phyloP scores from a whole-genome alignment of 257 asterid species.

The Linaria vulgaris region DNA sequence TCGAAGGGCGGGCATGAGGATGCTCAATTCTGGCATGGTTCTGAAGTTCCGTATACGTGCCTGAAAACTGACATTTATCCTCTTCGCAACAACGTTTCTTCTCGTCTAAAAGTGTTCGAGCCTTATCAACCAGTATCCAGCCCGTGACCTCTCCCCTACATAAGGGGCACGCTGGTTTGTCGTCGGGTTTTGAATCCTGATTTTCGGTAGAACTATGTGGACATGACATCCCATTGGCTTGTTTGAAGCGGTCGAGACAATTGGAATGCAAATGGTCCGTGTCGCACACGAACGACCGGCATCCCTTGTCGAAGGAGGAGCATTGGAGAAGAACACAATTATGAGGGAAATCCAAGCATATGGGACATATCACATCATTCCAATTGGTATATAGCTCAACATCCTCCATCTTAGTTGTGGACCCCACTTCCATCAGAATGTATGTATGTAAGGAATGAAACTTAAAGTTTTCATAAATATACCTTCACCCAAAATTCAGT shows the following conservation, averaged over 20 bases:
- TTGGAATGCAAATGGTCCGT: slow-evolving; percentile 76
- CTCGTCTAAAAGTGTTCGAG: slow-evolving; percentile 56
- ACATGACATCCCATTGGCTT: slow-evolving; percentile 48
- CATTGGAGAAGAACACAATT: slow-evolving; percentile 80
- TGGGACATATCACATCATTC: slow-evolving; percentile 75
- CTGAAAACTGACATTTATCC: slow-evolving; percentile 58
- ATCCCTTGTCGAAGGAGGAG: slow-evolving; percentile 66
- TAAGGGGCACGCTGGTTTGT: slow-evolving; percentile 64
- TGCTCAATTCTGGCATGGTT: slow-evolving; percentile 65
- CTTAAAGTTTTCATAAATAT: too few species aligned
- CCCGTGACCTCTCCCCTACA: slow-evolving; percentile 82
- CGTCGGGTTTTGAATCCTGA: slow-evolving; percentile 32
- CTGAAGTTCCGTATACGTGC: slow-evolving; percentile 60
- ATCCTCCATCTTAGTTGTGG: too few species aligned
- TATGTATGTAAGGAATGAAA: too few species aligned
- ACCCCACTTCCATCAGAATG: too few species aligned
- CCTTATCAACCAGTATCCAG: slow-evolving; percentile 59
- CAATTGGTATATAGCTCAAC: slow-evolving; percentile 19
- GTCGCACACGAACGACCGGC: slow-evolving; percentile 77
- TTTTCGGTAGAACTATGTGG: slow-evolving; percentile 37
- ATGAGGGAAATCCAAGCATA: slow-evolving; percentile 82
- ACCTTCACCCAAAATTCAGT: too few species aligned
- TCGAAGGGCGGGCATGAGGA: slow-evolving; percentile 72
- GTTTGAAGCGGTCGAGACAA: slow-evolving; percentile 75
- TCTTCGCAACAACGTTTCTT: slow-evolving; percentile 70